Evolutionary conservation across 495 filamentous ascomycete species (phyloP).

Genomic region (Pyrenopolyporus hunteri): DNA sequence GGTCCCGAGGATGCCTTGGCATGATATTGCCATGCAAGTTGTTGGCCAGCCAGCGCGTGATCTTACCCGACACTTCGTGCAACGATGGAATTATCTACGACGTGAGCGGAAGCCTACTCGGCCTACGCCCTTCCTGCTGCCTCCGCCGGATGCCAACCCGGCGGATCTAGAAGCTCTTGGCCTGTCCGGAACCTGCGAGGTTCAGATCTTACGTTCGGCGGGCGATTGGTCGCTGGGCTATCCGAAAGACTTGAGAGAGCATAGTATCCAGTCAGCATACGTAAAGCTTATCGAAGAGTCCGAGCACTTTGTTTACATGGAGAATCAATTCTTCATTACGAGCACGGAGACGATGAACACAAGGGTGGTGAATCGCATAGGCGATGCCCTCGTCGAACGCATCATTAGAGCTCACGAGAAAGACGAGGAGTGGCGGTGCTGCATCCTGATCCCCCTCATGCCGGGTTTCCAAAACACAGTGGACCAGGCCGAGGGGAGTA

Average conservation of each 20-base stretch:
- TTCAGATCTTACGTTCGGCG: conserved; percentile 92
- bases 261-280: conserved; percentile 96
- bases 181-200: conserved; percentile 90
- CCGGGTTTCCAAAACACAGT: conserved; percentile 98
- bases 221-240: conserved; percentile 91
- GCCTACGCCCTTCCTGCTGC: conserved; percentile 90
- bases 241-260: conserved; percentile 71
- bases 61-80: conserved; percentile 96
- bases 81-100: conserved; percentile 97
- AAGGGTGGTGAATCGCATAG: conserved; percentile 90
- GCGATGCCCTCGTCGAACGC: conserved; percentile 92
- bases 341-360: conserved; percentile 87
- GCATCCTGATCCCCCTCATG: conserved; percentile 94
- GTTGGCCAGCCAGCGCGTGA: conserved; percentile 95
- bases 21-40: conserved; percentile 98
- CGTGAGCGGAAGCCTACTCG: conserved; percentile 92
- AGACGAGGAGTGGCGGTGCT: conserved; percentile 90
- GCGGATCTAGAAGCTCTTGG: conserved; percentile 87
- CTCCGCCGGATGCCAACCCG: conserved; percentile 86
- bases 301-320: conserved; percentile 98
- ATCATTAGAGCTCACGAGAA: conserved; percentile 84
- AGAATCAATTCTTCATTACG: conserved; percentile 99
- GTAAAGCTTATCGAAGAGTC: conserved; percentile 92
- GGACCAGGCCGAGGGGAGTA: conserved; percentile 89
- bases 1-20: conserved; percentile 96